Conservation (phyloP, 306 rosid genomes). For the Vigna radiata region DNA sequence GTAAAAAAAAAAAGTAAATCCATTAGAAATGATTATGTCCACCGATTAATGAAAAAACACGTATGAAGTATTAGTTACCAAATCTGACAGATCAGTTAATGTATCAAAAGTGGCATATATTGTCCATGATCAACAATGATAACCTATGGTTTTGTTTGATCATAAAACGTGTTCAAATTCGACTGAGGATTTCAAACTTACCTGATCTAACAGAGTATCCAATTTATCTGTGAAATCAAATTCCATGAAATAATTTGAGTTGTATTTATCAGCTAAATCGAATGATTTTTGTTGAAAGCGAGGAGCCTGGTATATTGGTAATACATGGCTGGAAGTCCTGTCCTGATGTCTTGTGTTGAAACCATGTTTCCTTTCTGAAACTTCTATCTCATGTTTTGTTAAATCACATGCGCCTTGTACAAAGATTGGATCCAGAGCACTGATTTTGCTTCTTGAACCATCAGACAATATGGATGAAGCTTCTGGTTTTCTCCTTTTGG, state of each 20-base stretch:
- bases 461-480: slow-evolving; percentile 72
- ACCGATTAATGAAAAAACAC: neutral
- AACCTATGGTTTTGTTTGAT: slow-evolving; percentile 20
- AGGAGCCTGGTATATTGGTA: slow-evolving; percentile 44
- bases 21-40: slow-evolving; percentile 1
- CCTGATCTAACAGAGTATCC: slow-evolving; percentile 49
- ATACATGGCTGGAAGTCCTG: slow-evolving; percentile 36
- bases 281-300: slow-evolving; percentile 49
- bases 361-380: slow-evolving; percentile 42
- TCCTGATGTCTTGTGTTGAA: slow-evolving; percentile 22
- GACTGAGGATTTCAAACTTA: slow-evolving; percentile 35
- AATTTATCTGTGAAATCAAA: slow-evolving; percentile 38
- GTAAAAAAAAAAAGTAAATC: neutral
- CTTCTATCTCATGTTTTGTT: slow-evolving; percentile 46
- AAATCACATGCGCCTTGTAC: slow-evolving; percentile 61
- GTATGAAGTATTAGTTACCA: neutral
- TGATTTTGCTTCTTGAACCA: slow-evolving; percentile 79
- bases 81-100: neutral
- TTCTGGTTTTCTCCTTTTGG: slow-evolving; percentile 59
- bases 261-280: slow-evolving; percentile 55
- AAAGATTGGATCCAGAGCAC: slow-evolving; percentile 80
- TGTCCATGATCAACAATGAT: neutral
- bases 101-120: neutral
- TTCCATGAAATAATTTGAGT: slow-evolving; percentile 45
- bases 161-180: slow-evolving; percentile 11